Evolutionary conservation across 2,329 filamentous ascomycete genomes (phyloP).

Genomic region (Hymenoscyphus fructigenus): DNA sequence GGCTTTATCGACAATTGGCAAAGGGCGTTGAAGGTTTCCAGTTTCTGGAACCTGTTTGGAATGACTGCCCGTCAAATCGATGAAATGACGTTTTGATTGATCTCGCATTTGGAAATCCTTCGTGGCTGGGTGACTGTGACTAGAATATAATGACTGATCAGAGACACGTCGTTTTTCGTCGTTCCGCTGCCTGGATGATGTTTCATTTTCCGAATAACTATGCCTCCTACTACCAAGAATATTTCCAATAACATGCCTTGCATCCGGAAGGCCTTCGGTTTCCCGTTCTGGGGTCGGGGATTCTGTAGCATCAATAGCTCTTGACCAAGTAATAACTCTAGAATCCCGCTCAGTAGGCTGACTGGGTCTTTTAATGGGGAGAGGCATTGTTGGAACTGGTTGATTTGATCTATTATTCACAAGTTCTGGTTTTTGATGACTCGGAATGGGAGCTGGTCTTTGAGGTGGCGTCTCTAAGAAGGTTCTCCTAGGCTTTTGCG

Average conservation of each 20-base stretch:
- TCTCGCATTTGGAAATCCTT: constrained; percentile 1
- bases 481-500: not conserved
- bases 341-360: constrained; percentile 30
- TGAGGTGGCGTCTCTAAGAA: not conserved
- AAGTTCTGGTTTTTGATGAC: not conserved
- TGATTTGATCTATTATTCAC: not conserved
- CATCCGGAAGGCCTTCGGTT: constrained; percentile 22
- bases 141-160: constrained; percentile 5
- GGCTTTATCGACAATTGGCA: not conserved
- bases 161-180: constrained; percentile 1
- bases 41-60: not conserved
- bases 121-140: not conserved
- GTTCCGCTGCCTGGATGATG: not conserved
- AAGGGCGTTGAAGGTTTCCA: not conserved
- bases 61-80: not conserved
- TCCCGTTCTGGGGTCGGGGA: constrained; percentile 16
- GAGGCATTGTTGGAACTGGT: not conserved
- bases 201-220: not conserved
- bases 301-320: constrained; percentile 32
- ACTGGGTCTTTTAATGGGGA: constrained; percentile 19
- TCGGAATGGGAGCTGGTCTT: not conserved
- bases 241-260: constrained; percentile 2
- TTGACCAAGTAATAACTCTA: constrained; percentile 33
- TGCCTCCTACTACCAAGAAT: not conserved
- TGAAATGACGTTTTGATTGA: not conserved